A percentile compares a stretch with the other conserved stretches of the same genome.
Conservation (phyloP, 192 early-diverging fungal genomes). For the Spizellomyces punctatus region DNA sequence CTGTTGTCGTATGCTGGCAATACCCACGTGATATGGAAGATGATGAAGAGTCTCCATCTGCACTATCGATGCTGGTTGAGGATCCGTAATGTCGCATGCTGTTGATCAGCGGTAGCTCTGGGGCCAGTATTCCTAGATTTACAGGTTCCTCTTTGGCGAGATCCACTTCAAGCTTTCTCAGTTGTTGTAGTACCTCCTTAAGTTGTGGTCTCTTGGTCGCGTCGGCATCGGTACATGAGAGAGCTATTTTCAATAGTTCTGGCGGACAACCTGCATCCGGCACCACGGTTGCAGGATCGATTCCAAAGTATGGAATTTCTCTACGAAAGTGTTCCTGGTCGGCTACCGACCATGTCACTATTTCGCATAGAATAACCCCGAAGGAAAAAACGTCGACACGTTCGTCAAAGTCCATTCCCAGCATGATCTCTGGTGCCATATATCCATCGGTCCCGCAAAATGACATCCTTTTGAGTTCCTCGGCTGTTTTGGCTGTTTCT, state of each 20-base stretch:
- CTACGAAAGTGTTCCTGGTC: slow-evolving; percentile 7
- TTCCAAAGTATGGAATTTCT: slow-evolving; percentile 31
- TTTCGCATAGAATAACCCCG: slow-evolving; percentile 48
- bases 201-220: slow-evolving; percentile 28
- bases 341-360: slow-evolving; percentile 31
- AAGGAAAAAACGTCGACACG: slow-evolving; percentile 49
- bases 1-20: background rate
- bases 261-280: slow-evolving; percentile 10
- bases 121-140: slow-evolving; percentile 22
- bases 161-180: slow-evolving; percentile 42
- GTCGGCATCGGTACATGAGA: slow-evolving; percentile 38
- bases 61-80: slow-evolving; percentile 1
- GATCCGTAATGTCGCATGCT: slow-evolving; percentile 10
- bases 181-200: slow-evolving; percentile 40
- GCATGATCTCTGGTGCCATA: slow-evolving; percentile 56
- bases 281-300: slow-evolving; percentile 17
- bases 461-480: slow-evolving; percentile 35
- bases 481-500: slow-evolving; percentile 23
- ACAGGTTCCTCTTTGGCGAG: slow-evolving; percentile 23
- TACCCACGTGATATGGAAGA: background rate
- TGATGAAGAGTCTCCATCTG: background rate
- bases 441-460: slow-evolving; percentile 53
- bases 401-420: slow-evolving; percentile 43
- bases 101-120: slow-evolving; percentile 1
- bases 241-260: slow-evolving; percentile 37